Evolutionary conservation across 495 filamentous ascomycete genomes (phyloP).

Genomic region (Penicillium robsamsonii): DNA sequence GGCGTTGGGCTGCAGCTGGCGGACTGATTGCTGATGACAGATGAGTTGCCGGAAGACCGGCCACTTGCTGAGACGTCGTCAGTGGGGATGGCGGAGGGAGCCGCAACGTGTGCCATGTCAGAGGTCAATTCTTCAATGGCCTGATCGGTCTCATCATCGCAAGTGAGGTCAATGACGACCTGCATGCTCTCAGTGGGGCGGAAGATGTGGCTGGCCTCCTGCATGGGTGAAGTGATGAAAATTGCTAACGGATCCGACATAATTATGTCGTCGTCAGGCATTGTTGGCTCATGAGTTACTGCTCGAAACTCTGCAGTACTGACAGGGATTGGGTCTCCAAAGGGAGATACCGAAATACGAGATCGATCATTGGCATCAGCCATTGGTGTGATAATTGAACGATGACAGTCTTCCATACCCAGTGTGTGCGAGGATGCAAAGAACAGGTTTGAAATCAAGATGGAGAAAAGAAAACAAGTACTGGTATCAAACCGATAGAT

Average conservation of each 20-base stretch:
- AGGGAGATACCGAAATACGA: not conserved
- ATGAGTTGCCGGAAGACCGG: not conserved
- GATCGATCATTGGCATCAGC: not conserved
- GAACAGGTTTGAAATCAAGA: not conserved
- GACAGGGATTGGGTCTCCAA: not conserved
- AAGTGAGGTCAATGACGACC: conserved; percentile 1
- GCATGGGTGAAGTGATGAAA: not conserved
- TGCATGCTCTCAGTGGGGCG: not conserved
- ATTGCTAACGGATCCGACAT: not conserved
- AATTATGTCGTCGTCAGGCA: not conserved
- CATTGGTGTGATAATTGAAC: not conserved
- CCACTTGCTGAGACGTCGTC: not conserved
- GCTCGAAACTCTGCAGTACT: not conserved
- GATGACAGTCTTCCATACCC: not conserved
- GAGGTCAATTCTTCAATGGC: not conserved
- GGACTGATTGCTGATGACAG: not conserved
- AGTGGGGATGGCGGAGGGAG: not conserved
- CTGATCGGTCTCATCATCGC: not conserved
- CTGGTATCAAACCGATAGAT: not conserved
- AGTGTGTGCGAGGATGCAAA: not conserved
- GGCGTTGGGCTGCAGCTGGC: not conserved
- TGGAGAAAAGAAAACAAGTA: not conserved
- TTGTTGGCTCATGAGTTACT: not conserved
- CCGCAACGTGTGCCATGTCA: not conserved
- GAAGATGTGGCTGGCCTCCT: not conserved